Base-by-base conservation (phyloP, 192 early-diverging fungal species). In the Allomyces arbusculus region DNA sequence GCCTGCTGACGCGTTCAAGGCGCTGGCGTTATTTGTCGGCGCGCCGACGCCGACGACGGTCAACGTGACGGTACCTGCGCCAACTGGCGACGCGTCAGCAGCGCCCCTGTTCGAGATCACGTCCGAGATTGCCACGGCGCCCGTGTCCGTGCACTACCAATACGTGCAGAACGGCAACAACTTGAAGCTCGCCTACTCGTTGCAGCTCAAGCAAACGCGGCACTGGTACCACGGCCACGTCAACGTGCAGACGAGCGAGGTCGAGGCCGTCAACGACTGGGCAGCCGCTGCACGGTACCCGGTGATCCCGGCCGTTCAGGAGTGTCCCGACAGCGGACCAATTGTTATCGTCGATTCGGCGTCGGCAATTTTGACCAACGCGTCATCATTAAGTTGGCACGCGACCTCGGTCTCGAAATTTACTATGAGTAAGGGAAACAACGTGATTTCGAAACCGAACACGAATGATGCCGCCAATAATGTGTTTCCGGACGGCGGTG, bases 391-490 rank as follows among this genome's bases (percentile, higher is more conserved):
- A 22, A 87, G 88, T n/a, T 91, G 91, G 85, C 5, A 24, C 24
- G 22, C 0, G 26, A n/a, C 1, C 20, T 22, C 19, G 12, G 44
- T n/a, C 7, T 23, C 1, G 50, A 23, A 10, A 22, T 84, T 76
- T 67, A 88, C 83, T 44, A 78, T 73, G n/a, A 97, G 90, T 7
- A 72, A 81, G 22, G 94, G 94, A 14, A 97, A 94, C 79, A 97
- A 97, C 71, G 94, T 89, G 28, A 91, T 81, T 74, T 87, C 91
- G 23, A 90, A 94, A 62, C 83, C 83, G 67, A 92, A 92, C 69
- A 79, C 84, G 1, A 75, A 80, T 62, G 90, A 90, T 24, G 81
- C 82, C 24, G 74, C 78, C 45, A 63, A 12, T 1, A 43, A 43
- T 7, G 28, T 1, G 24, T 50, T 7, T 23, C 64, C 10, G n/a